A percentile compares a stretch with the other conserved stretches of the same genome.
These are phyloP conservation scores for Phytophthora sp. DNA, from an alignment of 352 stramenopile genomes.

Conservation along the genomic window DNA sequence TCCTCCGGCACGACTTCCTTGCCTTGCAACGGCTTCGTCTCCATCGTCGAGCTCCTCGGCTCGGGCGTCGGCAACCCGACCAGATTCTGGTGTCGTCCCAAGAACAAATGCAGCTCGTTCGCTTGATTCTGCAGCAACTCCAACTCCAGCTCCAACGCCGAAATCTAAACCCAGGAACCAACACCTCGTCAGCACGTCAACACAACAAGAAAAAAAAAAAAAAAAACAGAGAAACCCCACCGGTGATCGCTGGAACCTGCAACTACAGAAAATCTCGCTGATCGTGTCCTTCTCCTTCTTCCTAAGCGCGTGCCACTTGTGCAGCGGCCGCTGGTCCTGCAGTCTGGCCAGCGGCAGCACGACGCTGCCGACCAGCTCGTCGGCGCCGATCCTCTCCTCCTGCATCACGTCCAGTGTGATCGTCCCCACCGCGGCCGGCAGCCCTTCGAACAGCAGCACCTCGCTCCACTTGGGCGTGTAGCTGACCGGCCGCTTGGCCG, in stretches of 20 bases:
- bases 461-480: slow-evolving; percentile 48
- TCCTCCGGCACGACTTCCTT: slow-evolving; percentile 46
- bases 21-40: slow-evolving; percentile 41
- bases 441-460: slow-evolving; percentile 45
- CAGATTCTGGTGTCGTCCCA: slow-evolving; percentile 53
- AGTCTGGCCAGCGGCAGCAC: slow-evolving; percentile 49
- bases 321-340: slow-evolving; percentile 53
- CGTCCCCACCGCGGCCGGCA: slow-evolving; percentile 47
- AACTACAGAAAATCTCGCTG: slow-evolving; percentile 51
- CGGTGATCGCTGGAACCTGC: slow-evolving; percentile 55
- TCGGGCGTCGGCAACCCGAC: slow-evolving; percentile 8
- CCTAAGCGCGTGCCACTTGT: slow-evolving; percentile 56
- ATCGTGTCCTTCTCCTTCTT: slow-evolving; percentile 36
- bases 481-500: slow-evolving; percentile 39
- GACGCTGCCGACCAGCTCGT: slow-evolving; percentile 45
- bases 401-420: slow-evolving; percentile 65
- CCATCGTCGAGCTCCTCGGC: slow-evolving; percentile 1
- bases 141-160: slow-evolving; percentile 52
- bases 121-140: slow-evolving; percentile 70
- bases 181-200: neutral
- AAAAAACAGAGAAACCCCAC: slow-evolving; percentile 30
- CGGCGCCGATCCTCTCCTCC: slow-evolving; percentile 57
- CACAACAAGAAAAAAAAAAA: neutral
- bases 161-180: slow-evolving; percentile 42
- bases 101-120: slow-evolving; percentile 60